Evolutionary conservation across 768 basidiomycete genomes (phyloP).

Genomic region (Obba rivulosa): DNA sequence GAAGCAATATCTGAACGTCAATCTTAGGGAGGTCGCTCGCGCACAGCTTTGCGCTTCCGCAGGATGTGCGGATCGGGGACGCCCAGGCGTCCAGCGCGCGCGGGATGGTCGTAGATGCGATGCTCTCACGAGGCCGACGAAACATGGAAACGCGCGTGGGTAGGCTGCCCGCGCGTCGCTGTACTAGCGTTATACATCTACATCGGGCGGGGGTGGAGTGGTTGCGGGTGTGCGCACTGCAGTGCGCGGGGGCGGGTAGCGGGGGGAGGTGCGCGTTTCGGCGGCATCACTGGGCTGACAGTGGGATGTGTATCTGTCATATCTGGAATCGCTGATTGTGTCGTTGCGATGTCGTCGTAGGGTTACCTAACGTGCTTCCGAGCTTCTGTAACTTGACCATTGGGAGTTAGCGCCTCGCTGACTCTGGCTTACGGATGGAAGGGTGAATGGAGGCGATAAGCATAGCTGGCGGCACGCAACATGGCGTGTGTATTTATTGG

Average conservation of each 20-base stretch:
- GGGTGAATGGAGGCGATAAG: background rate
- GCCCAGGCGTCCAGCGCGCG: slow-evolving; percentile 2
- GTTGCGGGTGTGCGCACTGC: background rate
- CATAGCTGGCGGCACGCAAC: background rate
- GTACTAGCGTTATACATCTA: too few relatives aligned
- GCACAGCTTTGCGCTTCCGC: slow-evolving; percentile 11
- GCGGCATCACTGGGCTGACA: too few relatives aligned
- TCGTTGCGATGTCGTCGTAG: slow-evolving; percentile 10
- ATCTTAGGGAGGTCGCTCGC: slow-evolving; percentile 12
- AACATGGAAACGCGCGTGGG: too few relatives aligned
- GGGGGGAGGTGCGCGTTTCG: too few relatives aligned
- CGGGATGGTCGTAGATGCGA: too few relatives aligned
- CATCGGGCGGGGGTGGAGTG: background rate
- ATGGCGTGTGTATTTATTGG: background rate
- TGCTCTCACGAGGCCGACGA: too few relatives aligned
- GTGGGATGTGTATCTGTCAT: background rate
- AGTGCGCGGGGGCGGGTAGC: too few relatives aligned
- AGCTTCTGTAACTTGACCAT: slow-evolving; percentile 5
- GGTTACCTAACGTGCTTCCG: slow-evolving; percentile 15
- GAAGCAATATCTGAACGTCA: slow-evolving; percentile 22
- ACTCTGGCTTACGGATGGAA: background rate
- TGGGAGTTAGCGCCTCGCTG: background rate
- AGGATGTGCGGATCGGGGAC: slow-evolving; percentile 11
- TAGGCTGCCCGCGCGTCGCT: too few relatives aligned
- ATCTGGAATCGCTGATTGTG: slow-evolving; percentile 2